Conservation (phyloP, 495 filamentous ascomycete genomes). For the Oleoguttula mirabilis region DNA sequence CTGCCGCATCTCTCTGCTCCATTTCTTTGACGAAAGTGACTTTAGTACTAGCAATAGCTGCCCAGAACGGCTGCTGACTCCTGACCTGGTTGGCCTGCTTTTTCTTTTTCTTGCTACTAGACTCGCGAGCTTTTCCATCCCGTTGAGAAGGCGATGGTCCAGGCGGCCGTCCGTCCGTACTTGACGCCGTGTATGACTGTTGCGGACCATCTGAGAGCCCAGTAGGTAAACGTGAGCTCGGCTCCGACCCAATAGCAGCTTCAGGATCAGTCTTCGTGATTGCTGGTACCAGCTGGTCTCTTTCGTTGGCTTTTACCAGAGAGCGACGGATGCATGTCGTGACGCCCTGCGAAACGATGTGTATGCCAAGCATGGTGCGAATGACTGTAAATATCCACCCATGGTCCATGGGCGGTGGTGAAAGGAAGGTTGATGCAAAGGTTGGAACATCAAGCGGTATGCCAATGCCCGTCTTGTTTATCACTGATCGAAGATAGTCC, state of each 20-base stretch:
- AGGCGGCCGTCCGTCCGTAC: slow-evolving; percentile 40
- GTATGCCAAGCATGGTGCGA: slow-evolving; percentile 50
- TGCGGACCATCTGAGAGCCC: slow-evolving; percentile 24
- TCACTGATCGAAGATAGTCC: slow-evolving; percentile 20
- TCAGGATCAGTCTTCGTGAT: slow-evolving; percentile 30
- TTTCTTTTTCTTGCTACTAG: slow-evolving; percentile 65
- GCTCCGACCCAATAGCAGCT: slow-evolving; percentile 16
- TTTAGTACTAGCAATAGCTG: slow-evolving; percentile 84
- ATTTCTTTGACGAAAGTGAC: slow-evolving; percentile 89
- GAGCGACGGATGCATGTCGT: slow-evolving; percentile 31
- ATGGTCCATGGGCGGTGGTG: slow-evolving; percentile 12
- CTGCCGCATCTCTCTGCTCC: slow-evolving; percentile 68
- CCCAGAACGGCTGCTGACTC: slow-evolving; percentile 87
- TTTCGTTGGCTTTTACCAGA: slow-evolving; percentile 19
- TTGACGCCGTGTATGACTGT: slow-evolving; percentile 38
- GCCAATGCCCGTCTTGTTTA: slow-evolving; percentile 16
- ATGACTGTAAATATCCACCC: slow-evolving; percentile 18
- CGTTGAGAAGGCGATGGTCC: slow-evolving; percentile 35
- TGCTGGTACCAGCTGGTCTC: slow-evolving; percentile 20
- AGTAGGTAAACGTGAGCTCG: not conserved
- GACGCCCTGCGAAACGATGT: slow-evolving; percentile 76
- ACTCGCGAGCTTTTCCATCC: slow-evolving; percentile 44
- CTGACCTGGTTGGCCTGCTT: slow-evolving; percentile 82
- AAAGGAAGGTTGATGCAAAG: slow-evolving; percentile 11
- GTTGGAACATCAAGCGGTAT: slow-evolving; percentile 16